Evolutionary conservation across 345 rosid genomes (phyloP), one percentile per base, ranked within the genome.

Genomic region (Populus simonii): DNA sequence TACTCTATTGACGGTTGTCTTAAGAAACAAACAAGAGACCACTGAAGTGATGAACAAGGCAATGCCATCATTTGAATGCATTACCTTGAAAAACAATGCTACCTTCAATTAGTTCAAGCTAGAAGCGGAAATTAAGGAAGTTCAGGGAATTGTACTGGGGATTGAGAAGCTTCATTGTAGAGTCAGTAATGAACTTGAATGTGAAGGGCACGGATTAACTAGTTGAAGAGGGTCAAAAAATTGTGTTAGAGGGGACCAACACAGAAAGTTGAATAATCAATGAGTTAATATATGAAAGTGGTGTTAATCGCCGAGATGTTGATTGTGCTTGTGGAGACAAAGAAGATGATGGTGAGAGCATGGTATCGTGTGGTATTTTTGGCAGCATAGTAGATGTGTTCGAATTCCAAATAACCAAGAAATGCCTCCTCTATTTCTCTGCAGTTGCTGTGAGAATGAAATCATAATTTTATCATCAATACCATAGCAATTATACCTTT

Each of bases 331-430:
- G 99, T 80, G 97, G 98, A 65, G 85, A 92, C 47, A 82, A 83
- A 75, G 92, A 88, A 11, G 97, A 96, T 68, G 98, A 96, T 63
- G 98, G 94, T 6, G 98, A 93, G 83, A 68, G 97, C 53, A 88
- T 92, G 92, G 77, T 96, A 59, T 78, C 90, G 0, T 93, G 99
- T 75, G 99, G 92, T 73, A 90, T 93, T 2, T n/a, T n/a, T 89
- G 98, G 98, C 97, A 93, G 74, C 98, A 96, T 33, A 89, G 93
- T 0, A 81, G 93, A 76, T 96, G 99, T 74, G 93, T 87, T 81
- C 74, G 86, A 53, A 90, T 93, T 79, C 94, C 92, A 36, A 82
- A 91, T 43, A 72, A 85, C 74, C 88, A 90, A 76, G 89, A 92
- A 69, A 85, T 88, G 77, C 98, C 98, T 12, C 89, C 80, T 12